Base-by-base conservation (phyloP, 345 rosid genomes). In the Pelargonium nanum region DNA sequence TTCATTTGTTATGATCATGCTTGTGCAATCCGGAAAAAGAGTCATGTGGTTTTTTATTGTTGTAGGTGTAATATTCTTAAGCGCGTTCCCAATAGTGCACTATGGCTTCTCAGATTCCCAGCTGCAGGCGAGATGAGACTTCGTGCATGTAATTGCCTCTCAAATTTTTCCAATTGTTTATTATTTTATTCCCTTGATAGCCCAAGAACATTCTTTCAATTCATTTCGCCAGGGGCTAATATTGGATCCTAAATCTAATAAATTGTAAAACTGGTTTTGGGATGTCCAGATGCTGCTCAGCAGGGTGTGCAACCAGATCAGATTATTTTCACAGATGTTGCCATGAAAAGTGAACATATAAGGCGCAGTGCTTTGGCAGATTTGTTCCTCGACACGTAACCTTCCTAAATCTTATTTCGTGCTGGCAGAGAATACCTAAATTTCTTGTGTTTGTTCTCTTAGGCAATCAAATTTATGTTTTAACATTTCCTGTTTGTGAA, bases 61-160 rank as follows among this genome's bases (percentile, higher is more conserved):
- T 45, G 24, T 52, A 94, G 99, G 99, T 94, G 97, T 82, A 94
- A 86, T 62, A 86, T 94, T 77, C 99, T 94, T 68, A 94, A 86
- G 67, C 83, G 96, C 19, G 96, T 94, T 23, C 95, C 99, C 60
- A 88, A 86, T 62, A 83, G 96, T 82, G 97, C 93, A 30, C 84
- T 94, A 54, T 94, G 99, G 99, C 99, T 94, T 56, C 96, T 94
- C 45, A 84, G 95, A 60, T 94, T 94, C 69, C 99, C 99, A 30
- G 97, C 99, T 65, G 96, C 99, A 1, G 99, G 99, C 57, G 99
- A 94, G 77, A 85, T 75, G 82, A 86, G 97, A 76, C 80, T 94
- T 28, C 89, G 96, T 13, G 50, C 85, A 65, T 87, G 99, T 94
- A 81, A n/a, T n/a, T n/a, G n/a, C n/a, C n/a, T n/a, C n/a, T n/a